Base-by-base conservation (phyloP, 768 basidiomycete species). In the Xerocomellus chrysenteron region DNA sequence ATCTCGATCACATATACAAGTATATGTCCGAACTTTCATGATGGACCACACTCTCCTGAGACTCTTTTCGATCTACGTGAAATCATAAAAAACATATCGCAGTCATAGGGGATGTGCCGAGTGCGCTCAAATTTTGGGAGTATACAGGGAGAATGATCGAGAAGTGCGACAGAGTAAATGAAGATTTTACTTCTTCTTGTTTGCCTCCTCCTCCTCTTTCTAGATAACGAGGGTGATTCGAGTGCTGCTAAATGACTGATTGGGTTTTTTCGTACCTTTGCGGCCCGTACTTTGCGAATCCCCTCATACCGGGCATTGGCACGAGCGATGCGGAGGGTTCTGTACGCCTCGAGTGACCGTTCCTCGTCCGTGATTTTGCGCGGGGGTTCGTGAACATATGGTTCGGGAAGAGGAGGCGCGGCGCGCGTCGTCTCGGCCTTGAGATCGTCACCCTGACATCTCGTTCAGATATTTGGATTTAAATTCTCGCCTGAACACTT, bases 301-400 rank as follows among this genome's bases (percentile, higher is more conserved):
- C 97, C 97, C 63, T 88, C 93, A 78, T 90, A 82, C 71, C 94
- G 82, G 61, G 87, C 80, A 70, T 85, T 80, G 64, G 93, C 88
- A 64, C 94, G 90, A 65, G 87, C 86, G 55, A 80, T 74, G 67
- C 96, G 94, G 68, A 98, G 90, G 62, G 94, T 83, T 74, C 81
- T 82, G 87, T 84, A 98, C 8, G 97, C 96, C 64, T 90, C 70
- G 79, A 94, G 90, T 60, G 86, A 82, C 71, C 88, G 90, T 76
- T 99, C 97, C 67, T 91, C 90, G 47, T 81, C 77, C 59, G 93
- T 92, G 73, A 98, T 97, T 78, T 90, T 88, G 74, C 97, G 92
- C 66, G 97, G 97, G 32, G 82, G 76, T 76, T 99, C 97, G 64
- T 82, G 82, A 46, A 78, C 75, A 74, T 82, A 83, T 55, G 82